Percentiles rank a stretch among this genome's conserved stretches.
These are phyloP conservation scores for Durio zibethinus DNA, from an alignment of 345 rosid species.

Conservation along the genomic window DNA sequence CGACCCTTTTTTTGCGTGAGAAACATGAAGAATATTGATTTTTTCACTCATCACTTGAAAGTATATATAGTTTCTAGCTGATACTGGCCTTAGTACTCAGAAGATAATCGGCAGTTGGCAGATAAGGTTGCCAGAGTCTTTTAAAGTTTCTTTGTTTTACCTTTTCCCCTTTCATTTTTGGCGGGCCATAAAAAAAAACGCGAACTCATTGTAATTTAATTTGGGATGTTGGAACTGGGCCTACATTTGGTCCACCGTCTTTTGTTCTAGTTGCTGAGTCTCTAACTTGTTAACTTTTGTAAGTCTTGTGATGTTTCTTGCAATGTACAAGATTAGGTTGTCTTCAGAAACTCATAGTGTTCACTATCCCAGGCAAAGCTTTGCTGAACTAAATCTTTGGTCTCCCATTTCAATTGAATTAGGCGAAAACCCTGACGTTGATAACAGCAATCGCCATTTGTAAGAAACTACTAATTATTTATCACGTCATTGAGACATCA, in stretches of 20 bases:
- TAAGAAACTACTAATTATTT: not conserved
- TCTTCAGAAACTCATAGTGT: not conserved
- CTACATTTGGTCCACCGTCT: slow-evolving; percentile 5
- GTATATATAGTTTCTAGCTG: slow-evolving; percentile 22
- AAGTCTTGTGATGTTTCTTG: slow-evolving; percentile 8
- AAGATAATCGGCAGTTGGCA: slow-evolving; percentile 13
- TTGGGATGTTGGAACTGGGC: slow-evolving; percentile 5
- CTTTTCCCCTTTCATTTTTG: not conserved
- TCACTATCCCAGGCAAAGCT: not conserved
- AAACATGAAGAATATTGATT: slow-evolving; percentile 14
- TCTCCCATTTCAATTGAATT: not conserved
- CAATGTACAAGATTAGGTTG: slow-evolving; percentile 20
- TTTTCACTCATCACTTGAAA: slow-evolving; percentile 12
- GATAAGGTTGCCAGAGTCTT: not conserved
- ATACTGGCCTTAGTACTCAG: not conserved
- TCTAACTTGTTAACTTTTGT: slow-evolving; percentile 10
- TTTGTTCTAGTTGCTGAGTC: slow-evolving; percentile 9
- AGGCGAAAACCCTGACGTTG: not conserved
- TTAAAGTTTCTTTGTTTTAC: not conserved
- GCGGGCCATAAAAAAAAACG: not conserved
- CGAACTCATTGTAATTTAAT: slow-evolving; percentile 20
- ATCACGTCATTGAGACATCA: no score
- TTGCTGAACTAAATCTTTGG: not conserved
- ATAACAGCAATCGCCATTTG: not conserved
- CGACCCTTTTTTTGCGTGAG: not conserved